Percentiles rank a stretch among this genome's conserved stretches.
Conservation (phyloP, 495 filamentous ascomycete genomes). For the Annulohypoxylon moriforme region DNA sequence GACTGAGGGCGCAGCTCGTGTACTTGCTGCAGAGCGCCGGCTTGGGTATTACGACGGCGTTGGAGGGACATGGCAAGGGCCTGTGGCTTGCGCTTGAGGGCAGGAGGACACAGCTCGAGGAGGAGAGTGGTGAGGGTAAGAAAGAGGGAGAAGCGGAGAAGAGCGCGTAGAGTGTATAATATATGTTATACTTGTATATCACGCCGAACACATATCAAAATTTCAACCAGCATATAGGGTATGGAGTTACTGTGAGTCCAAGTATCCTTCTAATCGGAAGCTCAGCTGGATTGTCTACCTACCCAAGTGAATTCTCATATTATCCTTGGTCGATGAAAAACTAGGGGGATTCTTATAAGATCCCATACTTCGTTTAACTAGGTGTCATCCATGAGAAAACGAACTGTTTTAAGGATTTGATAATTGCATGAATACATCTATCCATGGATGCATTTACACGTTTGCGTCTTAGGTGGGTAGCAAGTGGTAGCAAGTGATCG, state of each 20-base stretch:
- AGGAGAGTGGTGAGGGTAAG: constrained; percentile 64
- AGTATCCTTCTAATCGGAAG: not conserved
- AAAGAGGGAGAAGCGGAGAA: constrained; percentile 49
- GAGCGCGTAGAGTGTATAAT: constrained; percentile 38
- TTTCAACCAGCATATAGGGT: not conserved
- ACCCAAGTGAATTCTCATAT: too few species aligned
- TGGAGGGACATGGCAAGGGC: constrained; percentile 82
- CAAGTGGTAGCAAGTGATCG: not conserved
- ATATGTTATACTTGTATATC: not conserved
- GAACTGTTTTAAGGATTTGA: too few species aligned
- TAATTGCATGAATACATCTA: not conserved
- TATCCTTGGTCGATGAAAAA: too few species aligned
- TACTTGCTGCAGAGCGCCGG: constrained; percentile 79
- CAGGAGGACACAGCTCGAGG: constrained; percentile 78
- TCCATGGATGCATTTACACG: not conserved
- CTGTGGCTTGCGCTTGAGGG: constrained; percentile 88
- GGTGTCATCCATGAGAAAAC: too few species aligned
- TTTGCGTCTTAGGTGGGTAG: too few species aligned
- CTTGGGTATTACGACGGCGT: constrained; percentile 72
- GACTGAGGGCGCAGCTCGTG: constrained; percentile 84
- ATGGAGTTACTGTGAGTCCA: not conserved
- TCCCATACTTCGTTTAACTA: too few species aligned
- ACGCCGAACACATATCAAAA: not conserved
- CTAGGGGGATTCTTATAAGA: too few species aligned
- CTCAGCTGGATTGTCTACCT: too few species aligned